These are phyloP conservation scores for Narthecium ossifragum DNA, from an alignment of 106 monocot genomes.

Conservation along the genomic window DNA sequence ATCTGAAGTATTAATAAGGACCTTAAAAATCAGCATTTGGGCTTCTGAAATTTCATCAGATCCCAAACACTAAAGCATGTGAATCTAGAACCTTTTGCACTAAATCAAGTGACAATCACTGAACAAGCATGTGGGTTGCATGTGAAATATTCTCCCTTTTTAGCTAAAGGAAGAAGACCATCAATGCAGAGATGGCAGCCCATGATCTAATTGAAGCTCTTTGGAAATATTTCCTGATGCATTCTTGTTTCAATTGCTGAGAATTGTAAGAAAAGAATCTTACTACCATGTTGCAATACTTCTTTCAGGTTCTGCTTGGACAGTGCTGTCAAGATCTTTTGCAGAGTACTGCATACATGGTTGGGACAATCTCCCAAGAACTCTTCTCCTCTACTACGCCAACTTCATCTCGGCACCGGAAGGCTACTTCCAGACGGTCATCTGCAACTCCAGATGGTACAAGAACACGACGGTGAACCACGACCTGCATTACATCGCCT, in stretches of 20 bases:
- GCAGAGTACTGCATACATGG: slow-evolving; percentile 66
- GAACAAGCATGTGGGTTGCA: too few species aligned
- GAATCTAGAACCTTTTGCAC: too few species aligned
- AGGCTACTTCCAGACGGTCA: slow-evolving; percentile 82
- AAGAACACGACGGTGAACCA: slow-evolving; percentile 66
- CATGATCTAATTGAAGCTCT: too few species aligned
- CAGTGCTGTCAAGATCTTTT: slow-evolving; percentile 67
- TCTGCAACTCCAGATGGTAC: slow-evolving; percentile 65
- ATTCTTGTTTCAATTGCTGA: neutral
- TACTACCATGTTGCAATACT: neutral
- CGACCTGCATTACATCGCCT: slow-evolving; percentile 71
- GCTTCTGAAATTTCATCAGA: too few species aligned
- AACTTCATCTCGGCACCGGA: slow-evolving; percentile 91
- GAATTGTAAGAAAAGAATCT: too few species aligned
- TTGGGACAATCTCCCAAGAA: slow-evolving; percentile 88
- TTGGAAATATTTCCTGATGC: neutral
- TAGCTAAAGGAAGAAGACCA: neutral
- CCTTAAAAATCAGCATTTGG: too few species aligned
- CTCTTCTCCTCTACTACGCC: slow-evolving; percentile 88
- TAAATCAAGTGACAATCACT: too few species aligned
- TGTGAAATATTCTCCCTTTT: neutral
- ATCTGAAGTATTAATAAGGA: too few species aligned
- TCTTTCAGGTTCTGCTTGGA: slow-evolving; percentile 84
- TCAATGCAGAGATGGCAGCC: neutral
- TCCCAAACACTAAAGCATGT: too few species aligned